Base-by-base conservation (phyloP, 768 basidiomycete species). In the Clavaria fumosa region DNA sequence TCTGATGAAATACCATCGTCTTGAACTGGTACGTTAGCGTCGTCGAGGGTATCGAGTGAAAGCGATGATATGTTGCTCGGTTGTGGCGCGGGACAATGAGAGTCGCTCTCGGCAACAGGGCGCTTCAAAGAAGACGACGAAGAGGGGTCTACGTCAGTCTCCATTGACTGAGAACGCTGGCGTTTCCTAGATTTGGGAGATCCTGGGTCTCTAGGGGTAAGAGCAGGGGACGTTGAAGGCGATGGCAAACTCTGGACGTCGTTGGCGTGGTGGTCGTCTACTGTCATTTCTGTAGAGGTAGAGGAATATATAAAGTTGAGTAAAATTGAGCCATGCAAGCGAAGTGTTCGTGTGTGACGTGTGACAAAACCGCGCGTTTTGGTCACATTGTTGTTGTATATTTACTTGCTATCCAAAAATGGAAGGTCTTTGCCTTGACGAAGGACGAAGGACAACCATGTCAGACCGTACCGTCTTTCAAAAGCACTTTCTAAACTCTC, bases 401-500 rank as follows among this genome's bases (percentile, higher is more conserved):
- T n/a, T n/a, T n/a, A n/a, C n/a, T n/a, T n/a, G n/a, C n/a, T n/a
- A n/a, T n/a, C n/a, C n/a, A n/a, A n/a, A n/a, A n/a, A n/a, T n/a
- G n/a, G n/a, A n/a, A n/a, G n/a, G n/a, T n/a, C n/a, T n/a, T n/a
- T n/a, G n/a, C n/a, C n/a, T n/a, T n/a, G n/a, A n/a, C n/a, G n/a
- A n/a, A n/a, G n/a, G n/a, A n/a, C n/a, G n/a, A n/a, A n/a, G n/a
- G n/a, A n/a, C n/a, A n/a, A n/a, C n/a, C n/a, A n/a, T n/a, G n/a
- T 26, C 23, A n/a, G 9, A 36, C 14, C 23, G 23, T 9, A 23
- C 26, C 10, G n/a, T 35, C 15, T 5, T 42, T 37, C 19, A 35
- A 36, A 90, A 93, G 50, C 90, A 95, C 61, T 72, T 95, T 44
- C 45, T 83, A 43, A 89, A 90, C 56, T 52, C 66, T 3, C 66